Evolutionary conservation across 106 monocot genomes (phyloP).

Genomic region (Narthecium ossifragum): DNA sequence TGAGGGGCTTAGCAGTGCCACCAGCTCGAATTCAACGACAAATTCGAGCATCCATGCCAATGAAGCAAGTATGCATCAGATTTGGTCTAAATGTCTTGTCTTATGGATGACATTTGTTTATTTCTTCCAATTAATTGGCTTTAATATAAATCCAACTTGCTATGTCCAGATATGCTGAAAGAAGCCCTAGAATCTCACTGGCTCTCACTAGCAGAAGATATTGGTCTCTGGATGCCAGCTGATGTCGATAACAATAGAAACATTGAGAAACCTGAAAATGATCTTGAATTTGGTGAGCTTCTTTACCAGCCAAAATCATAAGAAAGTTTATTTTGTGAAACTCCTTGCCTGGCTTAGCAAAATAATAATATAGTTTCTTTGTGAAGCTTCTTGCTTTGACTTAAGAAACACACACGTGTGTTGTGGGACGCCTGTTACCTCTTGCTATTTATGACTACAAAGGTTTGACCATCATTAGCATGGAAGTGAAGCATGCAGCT

Average conservation of each 20-base stretch:
- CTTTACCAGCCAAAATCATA: background rate
- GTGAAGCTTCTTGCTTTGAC: no score
- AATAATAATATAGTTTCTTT: no score
- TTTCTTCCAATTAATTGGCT: background rate
- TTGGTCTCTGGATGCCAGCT: constrained; percentile 75
- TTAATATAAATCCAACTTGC: background rate
- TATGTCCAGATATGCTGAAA: constrained; percentile 45
- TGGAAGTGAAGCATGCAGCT: no score
- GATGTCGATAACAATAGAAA: constrained; percentile 52
- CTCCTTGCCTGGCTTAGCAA: no score
- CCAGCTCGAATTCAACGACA: constrained; percentile 19
- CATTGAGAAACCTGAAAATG: constrained; percentile 60
- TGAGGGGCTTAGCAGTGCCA: constrained; percentile 30
- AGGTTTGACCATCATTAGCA: no score
- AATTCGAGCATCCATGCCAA: constrained; percentile 19
- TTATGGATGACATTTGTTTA: background rate
- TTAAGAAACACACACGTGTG: no score
- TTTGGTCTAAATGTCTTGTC: background rate
- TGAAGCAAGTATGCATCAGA: constrained; percentile 50
- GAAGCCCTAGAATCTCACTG: constrained; percentile 50
- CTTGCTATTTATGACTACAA: no score
- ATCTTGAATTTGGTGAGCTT: constrained; percentile 54
- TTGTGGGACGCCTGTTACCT: no score
- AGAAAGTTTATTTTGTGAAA: no score
- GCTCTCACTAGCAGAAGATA: constrained; percentile 58